Conservation (phyloP, 495 filamentous ascomycete species). For the Hypoxylon lenormandii region DNA sequence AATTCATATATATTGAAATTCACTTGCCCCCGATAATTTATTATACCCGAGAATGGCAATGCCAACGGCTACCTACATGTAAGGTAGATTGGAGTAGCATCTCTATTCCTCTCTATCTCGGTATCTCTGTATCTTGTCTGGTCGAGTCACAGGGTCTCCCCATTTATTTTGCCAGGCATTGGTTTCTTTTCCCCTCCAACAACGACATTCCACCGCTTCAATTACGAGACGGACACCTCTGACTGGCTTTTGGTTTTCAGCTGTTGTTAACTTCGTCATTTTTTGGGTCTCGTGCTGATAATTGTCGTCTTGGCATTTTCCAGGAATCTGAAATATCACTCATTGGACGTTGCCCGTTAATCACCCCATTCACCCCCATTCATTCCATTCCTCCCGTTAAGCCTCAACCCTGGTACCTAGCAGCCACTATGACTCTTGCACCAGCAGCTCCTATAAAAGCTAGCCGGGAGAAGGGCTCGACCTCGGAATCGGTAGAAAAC, state of each 20-base stretch:
- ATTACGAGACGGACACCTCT: conserved; percentile 6
- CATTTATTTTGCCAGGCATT: conserved; percentile 20
- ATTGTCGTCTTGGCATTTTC: conserved; percentile 36
- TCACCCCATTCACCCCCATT: conserved; percentile 41
- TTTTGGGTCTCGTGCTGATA: conserved; percentile 47
- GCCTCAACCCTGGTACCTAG: not conserved
- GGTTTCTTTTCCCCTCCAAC: conserved; percentile 7
- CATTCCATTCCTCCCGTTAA: not conserved
- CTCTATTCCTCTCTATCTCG: not conserved
- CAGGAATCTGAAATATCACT: conserved; percentile 41
- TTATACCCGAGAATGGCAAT: conserved; percentile 25
- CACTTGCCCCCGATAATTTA: conserved; percentile 44
- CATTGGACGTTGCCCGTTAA: conserved; percentile 41
- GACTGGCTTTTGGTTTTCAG: conserved; percentile 7
- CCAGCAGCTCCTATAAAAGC: conserved; percentile 44
- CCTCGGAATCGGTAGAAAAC: conserved; percentile 31
- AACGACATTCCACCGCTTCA: conserved; percentile 12
- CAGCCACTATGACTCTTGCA: conserved; percentile 45
- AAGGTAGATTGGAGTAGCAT: conserved; percentile 15
- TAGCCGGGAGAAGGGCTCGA: conserved; percentile 31
- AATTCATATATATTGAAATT: conserved; percentile 30
- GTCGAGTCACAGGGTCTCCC: conserved; percentile 21
- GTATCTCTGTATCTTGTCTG: conserved; percentile 1
- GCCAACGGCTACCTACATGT: no score
- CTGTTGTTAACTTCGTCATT: conserved; percentile 28